These are phyloP conservation scores for Starmerella apis DNA, from an alignment of 805 yeast species.

Conservation along the genomic window DNA sequence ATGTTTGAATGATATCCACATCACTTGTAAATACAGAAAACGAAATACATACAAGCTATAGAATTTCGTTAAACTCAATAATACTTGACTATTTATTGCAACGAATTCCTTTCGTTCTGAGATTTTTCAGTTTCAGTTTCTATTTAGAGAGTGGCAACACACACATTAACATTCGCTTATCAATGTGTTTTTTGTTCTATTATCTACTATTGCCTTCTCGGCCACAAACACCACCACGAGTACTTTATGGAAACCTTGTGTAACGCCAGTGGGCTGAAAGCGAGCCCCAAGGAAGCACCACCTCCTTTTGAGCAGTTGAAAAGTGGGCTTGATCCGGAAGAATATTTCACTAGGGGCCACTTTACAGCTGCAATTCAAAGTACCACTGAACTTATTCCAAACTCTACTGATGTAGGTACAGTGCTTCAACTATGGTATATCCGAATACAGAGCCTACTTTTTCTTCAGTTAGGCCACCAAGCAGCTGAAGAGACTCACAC, in stretches of 20 bases:
- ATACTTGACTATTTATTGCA: too few species aligned
- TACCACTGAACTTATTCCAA: slow-evolving; percentile 21
- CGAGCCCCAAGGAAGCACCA: not conserved
- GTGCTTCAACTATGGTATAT: slow-evolving; percentile 29
- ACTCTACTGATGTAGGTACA: slow-evolving; percentile 8
- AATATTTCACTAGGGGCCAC: slow-evolving; percentile 23
- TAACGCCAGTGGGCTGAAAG: not conserved
- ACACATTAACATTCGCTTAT: not conserved
- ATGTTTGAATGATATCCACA: too few species aligned
- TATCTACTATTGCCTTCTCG: too few species aligned
- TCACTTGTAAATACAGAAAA: too few species aligned
- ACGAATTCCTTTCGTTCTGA: too few species aligned
- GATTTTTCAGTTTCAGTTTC: too few species aligned
- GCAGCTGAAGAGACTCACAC: slow-evolving; percentile 31
- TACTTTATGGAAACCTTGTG: slow-evolving; percentile 5
- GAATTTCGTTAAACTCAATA: too few species aligned
- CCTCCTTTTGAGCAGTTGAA: slow-evolving; percentile 3
- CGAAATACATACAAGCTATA: too few species aligned
- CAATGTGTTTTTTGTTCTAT: not conserved
- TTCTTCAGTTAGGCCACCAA: slow-evolving; percentile 24
- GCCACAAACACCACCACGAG: too few species aligned
- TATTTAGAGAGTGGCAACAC: too few species aligned
- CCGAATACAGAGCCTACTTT: slow-evolving; percentile 27
- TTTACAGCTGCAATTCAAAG: slow-evolving; percentile 27
- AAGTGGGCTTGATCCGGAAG: slow-evolving; percentile 4